Percentiles rank a stretch among this genome's conserved stretches.
Conservation (phyloP, 495 filamentous ascomycete genomes). For the Achaetomiella virescens region DNA sequence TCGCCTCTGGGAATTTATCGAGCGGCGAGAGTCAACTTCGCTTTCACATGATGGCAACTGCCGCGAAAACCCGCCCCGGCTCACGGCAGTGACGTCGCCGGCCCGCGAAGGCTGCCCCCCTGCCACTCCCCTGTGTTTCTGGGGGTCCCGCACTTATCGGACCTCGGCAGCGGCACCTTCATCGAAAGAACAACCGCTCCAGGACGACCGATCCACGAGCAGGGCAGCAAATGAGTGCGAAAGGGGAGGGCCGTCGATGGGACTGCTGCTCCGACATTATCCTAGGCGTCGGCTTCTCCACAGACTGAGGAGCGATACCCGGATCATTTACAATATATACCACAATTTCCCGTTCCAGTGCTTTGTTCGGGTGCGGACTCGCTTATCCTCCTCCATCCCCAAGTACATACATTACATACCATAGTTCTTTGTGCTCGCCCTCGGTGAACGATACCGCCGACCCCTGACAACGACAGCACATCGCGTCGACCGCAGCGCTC, state of each 20-base stretch:
- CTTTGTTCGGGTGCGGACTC: too few species aligned
- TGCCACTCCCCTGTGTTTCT: slow-evolving; percentile 1
- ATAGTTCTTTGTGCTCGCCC: neutral
- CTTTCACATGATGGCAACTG: slow-evolving; percentile 16
- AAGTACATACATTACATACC: neutral
- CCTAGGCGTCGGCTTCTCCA: neutral
- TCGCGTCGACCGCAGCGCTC: too few species aligned
- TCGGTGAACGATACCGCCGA: neutral
- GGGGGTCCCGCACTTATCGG: slow-evolving; percentile 21
- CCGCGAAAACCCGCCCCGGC: slow-evolving; percentile 10
- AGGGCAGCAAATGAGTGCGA: neutral
- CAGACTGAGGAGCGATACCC: neutral
- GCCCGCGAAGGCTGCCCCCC: neutral
- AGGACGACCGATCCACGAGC: neutral
- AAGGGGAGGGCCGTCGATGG: neutral
- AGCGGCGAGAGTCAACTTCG: too few species aligned
- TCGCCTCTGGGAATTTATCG: neutral
- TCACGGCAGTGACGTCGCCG: slow-evolving; percentile 12
- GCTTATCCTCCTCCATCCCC: neutral
- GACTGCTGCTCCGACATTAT: neutral
- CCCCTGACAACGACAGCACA: neutral
- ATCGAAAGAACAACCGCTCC: slow-evolving; percentile 7
- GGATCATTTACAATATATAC: neutral
- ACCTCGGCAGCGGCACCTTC: slow-evolving; percentile 23
- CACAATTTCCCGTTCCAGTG: neutral